Base-by-base conservation (phyloP, 169 alveolate genomes). In the Plasmodium coatneyi region DNA sequence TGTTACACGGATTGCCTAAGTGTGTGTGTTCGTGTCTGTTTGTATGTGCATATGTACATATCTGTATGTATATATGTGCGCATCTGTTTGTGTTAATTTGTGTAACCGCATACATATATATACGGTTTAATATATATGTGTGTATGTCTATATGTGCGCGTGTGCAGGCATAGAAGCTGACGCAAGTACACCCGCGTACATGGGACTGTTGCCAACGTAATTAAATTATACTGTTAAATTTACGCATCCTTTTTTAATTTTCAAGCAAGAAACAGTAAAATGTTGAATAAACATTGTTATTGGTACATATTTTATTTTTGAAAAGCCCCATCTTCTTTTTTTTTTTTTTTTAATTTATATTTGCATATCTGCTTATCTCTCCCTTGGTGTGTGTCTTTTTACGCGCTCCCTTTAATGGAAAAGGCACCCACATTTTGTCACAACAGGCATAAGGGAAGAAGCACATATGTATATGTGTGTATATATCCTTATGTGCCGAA, bases 271-370 rank as follows among this genome's bases (percentile, higher is more conserved):
- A 70, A 60, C 36, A 82, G 12, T 25, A 82, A 84, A 84, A 70
- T 22, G 66, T 74, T 32, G 74, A 52, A 22, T 25, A 43, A 76
- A 74, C 79, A 43, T 86, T 49, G 22, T 54, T 52, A 86, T 14
- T 74, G 30, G 3, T 84, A 34, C 71, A 43, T 34, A 83, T 83
- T 49, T 56, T 81, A 83, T 83, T 83, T 86, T 76, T 78, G 93
- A 49, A 86, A 54, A 78, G 80, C 36, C 80, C 43, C 10, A 84
- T 28, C 60, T 30, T 84, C 19, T 86, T 52, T 86, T 76, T 60
- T n/a, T 46, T 19, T 19, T 36, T n/a, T 74, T 25, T 84, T 83
- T 80, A 25, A 25, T 43, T 34, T 43, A 52, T 80, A 12, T 80
- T 43, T 80, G 60, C 32, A 49, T 80, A 49, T 81, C 36, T 81